These are phyloP conservation scores for Inga oerstediana DNA, from an alignment of 306 rosid species.

Conservation along the genomic window DNA sequence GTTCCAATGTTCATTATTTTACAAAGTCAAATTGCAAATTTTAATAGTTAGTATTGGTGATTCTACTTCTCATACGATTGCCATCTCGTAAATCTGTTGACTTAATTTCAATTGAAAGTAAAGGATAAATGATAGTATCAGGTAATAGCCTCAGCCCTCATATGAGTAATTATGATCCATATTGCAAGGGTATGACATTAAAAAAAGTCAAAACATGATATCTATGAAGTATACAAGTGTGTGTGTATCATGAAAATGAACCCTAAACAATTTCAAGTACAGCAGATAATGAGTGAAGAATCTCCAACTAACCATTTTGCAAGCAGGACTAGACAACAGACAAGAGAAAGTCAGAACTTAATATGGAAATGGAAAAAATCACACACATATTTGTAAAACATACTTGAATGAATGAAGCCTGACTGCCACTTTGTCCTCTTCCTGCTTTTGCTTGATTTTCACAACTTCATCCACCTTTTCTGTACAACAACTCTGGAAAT, in stretches of 20 bases:
- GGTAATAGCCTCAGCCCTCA: neutral
- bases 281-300: constrained; percentile 29
- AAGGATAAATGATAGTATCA: neutral
- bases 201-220: neutral
- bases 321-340: too few species aligned
- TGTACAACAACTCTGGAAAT: too few species aligned
- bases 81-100: neutral
- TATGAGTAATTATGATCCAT: neutral
- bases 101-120: neutral
- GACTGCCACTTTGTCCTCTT: too few species aligned
- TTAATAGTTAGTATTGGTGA: neutral
- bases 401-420: too few species aligned
- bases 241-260: constrained; percentile 15
- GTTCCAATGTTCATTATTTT: neutral
- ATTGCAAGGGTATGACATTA: neutral
- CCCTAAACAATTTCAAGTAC: neutral
- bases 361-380: too few species aligned
- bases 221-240: neutral
- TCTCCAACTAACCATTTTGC: constrained; percentile 35
- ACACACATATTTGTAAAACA: too few species aligned
- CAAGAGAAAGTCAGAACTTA: too few species aligned
- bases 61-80: neutral
- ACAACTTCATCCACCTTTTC: too few species aligned
- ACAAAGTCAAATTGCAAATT: neutral
- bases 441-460: too few species aligned